phyloP scores from a whole-genome alignment of 2,329 filamentous ascomycete genomes.

The Trichophaea hybrida region DNA sequence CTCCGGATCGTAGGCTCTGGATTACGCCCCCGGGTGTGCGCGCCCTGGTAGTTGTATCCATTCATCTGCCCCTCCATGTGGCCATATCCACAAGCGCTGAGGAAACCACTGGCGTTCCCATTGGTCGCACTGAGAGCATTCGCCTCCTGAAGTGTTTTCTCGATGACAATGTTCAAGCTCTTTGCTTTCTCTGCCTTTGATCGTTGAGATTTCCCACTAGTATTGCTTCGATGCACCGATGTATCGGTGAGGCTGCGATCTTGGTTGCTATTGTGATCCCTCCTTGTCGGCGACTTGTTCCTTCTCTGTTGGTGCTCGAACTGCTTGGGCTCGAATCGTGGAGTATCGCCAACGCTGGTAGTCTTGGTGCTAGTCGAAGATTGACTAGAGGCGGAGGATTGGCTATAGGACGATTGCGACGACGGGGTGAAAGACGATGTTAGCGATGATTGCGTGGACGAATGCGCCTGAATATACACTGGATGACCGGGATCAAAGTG shows the following conservation, averaged over 20 bases:
- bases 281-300: constrained; percentile 13
- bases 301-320: constrained; percentile 10
- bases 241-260: constrained; percentile 14
- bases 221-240: constrained; percentile 14
- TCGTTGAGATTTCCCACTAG: constrained; percentile 10
- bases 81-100: not conserved
- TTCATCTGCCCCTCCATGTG: constrained; percentile 9
- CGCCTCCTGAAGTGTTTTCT: constrained; percentile 14
- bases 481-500: constrained; percentile 13
- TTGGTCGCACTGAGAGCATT: not conserved
- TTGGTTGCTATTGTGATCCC: not conserved
- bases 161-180: constrained; percentile 12
- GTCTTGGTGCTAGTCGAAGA: constrained; percentile 17
- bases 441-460: constrained; percentile 19
- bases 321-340: constrained; percentile 18
- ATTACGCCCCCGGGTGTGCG: not conserved
- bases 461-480: constrained; percentile 13
- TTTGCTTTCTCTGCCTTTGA: constrained; percentile 14
- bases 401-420: constrained; percentile 21
- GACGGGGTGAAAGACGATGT: constrained; percentile 20
- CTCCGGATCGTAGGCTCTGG: not conserved
- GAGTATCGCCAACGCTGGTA: constrained; percentile 19
- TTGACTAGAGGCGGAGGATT: constrained; percentile 21
- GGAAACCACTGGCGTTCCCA: not conserved
- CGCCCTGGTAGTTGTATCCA: constrained; percentile 5